Evolutionary conservation across 1,139 yeast genomes (phyloP).

Genomic region (Lodderomyces jiufengensis): DNA sequence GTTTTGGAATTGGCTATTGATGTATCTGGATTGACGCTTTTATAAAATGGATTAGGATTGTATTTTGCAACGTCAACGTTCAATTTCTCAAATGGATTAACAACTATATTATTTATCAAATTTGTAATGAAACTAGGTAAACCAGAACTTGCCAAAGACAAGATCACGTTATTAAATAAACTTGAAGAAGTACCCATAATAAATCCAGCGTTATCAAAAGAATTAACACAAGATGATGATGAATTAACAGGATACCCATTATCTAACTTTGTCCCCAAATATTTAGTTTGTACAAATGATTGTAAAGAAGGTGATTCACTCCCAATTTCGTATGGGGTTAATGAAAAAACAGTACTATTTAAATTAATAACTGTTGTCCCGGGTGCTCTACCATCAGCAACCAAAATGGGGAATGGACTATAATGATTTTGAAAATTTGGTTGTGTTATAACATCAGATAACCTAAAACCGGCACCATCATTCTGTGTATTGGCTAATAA

Average conservation of each 20-base stretch:
- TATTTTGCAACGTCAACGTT: conserved; percentile 38
- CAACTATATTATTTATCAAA: conserved; percentile 32
- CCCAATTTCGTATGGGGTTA: conserved; percentile 42
- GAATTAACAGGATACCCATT: conserved; percentile 27
- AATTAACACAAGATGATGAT: conserved; percentile 48
- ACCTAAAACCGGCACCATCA: conserved; percentile 25
- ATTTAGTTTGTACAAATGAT: conserved; percentile 29
- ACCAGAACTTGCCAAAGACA: conserved; percentile 2
- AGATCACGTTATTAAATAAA: conserved; percentile 47
- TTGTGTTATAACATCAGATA: conserved; percentile 30
- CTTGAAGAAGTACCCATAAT: conserved; percentile 77
- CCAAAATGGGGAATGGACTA: conserved; percentile 42
- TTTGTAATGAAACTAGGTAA: conserved; percentile 23
- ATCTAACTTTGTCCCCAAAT: conserved; percentile 38
- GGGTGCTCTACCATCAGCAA: conserved; percentile 42
- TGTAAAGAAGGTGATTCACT: conserved; percentile 41
- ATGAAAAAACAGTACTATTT: conserved; percentile 41
- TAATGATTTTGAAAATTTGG: conserved; percentile 25
- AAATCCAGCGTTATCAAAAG: conserved; percentile 77
- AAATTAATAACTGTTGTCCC: conserved; percentile 28
- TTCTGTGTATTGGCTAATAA: conserved; percentile 25
- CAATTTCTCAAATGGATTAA: conserved; percentile 7
- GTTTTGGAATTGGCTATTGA: conserved; percentile 18
- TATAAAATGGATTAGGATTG: conserved; percentile 49
- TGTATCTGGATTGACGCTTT: conserved; percentile 17